Evolutionary conservation across 2,329 filamentous ascomycete species (phyloP).

Genomic region (Coniochaeta sp.): DNA sequence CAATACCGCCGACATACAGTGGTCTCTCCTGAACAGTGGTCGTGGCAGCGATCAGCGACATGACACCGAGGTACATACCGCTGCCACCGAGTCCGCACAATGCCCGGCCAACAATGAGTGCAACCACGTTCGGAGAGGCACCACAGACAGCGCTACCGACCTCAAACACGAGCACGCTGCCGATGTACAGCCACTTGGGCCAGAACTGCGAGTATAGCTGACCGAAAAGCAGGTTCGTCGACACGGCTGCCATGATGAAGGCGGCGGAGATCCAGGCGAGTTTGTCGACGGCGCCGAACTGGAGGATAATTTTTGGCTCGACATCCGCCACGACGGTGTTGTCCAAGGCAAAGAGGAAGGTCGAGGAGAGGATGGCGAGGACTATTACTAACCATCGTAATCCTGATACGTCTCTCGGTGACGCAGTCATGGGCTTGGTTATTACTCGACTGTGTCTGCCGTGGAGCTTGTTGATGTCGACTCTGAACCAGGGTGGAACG

Average conservation of each 20-base stretch:
- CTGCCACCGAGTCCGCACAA: constrained; percentile 31
- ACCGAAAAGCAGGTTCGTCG: constrained; percentile 22
- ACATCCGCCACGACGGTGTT: constrained; percentile 34
- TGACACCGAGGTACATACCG: constrained; percentile 26
- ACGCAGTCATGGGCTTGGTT: no score
- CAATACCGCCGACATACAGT: constrained; percentile 18
- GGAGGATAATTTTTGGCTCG: constrained; percentile 27
- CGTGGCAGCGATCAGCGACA: not conserved
- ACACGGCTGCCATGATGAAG: constrained; percentile 30
- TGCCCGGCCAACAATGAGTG: constrained; percentile 35
- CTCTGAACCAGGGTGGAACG: not conserved
- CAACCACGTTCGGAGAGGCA: constrained; percentile 29
- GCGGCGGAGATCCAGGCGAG: constrained; percentile 29
- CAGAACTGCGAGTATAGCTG: constrained; percentile 31
- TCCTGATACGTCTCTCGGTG: not conserved
- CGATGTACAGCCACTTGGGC: constrained; percentile 28
- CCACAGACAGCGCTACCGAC: constrained; percentile 25
- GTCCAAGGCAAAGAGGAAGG: constrained; percentile 11
- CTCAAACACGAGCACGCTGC: constrained; percentile 11
- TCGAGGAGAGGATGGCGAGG: constrained; percentile 1
- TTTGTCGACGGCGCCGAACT: constrained; percentile 24
- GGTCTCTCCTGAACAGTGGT: constrained; percentile 12
- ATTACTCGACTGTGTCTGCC: no score
- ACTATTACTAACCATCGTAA: not conserved
- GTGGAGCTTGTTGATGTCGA: no score